Evolutionary conservation across 2,329 filamentous ascomycete species (phyloP).

Genomic region (Pleomassaria siparia): DNA sequence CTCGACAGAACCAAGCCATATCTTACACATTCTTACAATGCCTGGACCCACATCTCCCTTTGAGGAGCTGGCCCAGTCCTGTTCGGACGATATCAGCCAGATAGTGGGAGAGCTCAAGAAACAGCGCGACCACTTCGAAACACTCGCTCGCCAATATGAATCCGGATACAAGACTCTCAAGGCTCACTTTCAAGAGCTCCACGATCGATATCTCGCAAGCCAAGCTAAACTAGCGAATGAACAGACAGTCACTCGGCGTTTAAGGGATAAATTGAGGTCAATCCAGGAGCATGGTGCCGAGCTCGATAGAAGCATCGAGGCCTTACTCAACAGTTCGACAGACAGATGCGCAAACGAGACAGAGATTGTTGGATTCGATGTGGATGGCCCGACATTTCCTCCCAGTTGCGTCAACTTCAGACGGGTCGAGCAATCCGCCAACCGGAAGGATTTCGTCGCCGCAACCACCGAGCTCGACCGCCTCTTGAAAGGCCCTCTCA

Average conservation of each 20-base stretch:
- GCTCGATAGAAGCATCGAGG: neutral
- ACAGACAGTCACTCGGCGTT: slow-evolving; percentile 13
- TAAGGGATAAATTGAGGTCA: neutral
- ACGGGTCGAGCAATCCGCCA: slow-evolving; percentile 18
- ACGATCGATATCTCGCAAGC: slow-evolving; percentile 29
- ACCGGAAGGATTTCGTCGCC: slow-evolving; percentile 24
- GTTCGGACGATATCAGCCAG: slow-evolving; percentile 10
- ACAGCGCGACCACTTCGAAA: slow-evolving; percentile 33
- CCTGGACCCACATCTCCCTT: neutral
- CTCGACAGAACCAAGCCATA: slow-evolving; percentile 3
- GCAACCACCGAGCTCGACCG: slow-evolving; percentile 27
- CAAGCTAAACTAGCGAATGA: slow-evolving; percentile 36
- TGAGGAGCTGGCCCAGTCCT: neutral
- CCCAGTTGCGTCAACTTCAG: slow-evolving; percentile 12
- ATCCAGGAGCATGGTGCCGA: neutral
- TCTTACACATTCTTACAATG: slow-evolving; percentile 22
- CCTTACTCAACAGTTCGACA: neutral
- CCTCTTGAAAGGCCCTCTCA: slow-evolving; percentile 28
- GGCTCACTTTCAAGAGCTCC: slow-evolving; percentile 21
- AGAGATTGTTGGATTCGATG: neutral
- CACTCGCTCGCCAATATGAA: slow-evolving; percentile 30
- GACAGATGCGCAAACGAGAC: neutral
- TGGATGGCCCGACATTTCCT: neutral
- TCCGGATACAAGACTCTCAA: slow-evolving; percentile 26
- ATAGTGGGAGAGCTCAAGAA: slow-evolving; percentile 26